Conservation (phyloP, 2,329 filamentous ascomycete genomes). For the Fusarium clavum region DNA sequence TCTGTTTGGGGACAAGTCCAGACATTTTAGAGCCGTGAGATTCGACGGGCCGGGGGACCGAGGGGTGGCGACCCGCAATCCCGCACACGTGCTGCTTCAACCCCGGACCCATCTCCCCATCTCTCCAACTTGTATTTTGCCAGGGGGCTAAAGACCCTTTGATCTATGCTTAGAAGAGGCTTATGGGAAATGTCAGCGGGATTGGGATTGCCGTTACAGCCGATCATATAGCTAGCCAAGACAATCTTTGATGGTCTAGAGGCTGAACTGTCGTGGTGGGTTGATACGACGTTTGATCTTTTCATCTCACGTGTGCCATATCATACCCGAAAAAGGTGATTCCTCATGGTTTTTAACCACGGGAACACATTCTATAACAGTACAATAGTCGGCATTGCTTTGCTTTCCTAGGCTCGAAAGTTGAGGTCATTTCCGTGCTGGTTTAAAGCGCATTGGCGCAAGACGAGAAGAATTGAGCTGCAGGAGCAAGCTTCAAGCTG, state of each 20-base stretch:
- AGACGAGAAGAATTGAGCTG: too few species aligned
- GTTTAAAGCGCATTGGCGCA: too few species aligned
- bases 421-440: fast-evolving
- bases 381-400: too few species aligned
- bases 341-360: neutral
- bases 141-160: neutral
- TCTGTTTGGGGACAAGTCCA: neutral
- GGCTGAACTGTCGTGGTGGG: neutral
- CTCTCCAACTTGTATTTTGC: neutral
- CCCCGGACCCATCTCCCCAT: neutral
- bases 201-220: neutral
- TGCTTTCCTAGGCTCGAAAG: neutral
- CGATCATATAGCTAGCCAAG: neutral
- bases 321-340: neutral
- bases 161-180: neutral
- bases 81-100: neutral
- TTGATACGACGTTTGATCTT: neutral
- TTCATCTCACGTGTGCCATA: neutral
- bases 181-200: neutral
- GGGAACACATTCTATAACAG: too few species aligned
- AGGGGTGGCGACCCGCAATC: neutral
- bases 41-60: neutral
- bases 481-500: too few species aligned
- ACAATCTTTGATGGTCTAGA: neutral
- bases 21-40: neutral